Evolutionary conservation across 345 rosid genomes (phyloP).

Genomic region (Moringa oleifera): DNA sequence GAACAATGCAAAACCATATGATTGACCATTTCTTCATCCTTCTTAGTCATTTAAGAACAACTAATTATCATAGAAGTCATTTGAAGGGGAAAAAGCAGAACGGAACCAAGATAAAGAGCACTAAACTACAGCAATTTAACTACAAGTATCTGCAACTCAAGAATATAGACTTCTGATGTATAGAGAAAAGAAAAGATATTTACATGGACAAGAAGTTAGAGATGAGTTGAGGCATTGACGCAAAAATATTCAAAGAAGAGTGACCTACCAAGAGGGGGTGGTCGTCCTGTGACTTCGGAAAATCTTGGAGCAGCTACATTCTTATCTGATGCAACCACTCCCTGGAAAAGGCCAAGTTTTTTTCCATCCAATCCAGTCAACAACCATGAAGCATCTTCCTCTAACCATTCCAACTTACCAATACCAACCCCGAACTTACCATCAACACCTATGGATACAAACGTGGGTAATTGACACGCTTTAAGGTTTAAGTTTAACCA

Average conservation of each 20-base stretch:
- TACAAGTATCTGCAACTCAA: background rate
- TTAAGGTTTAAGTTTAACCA: background rate
- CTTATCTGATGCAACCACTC: constrained; percentile 71
- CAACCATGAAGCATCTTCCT: constrained; percentile 50
- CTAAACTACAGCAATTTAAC: background rate
- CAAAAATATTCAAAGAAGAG: background rate
- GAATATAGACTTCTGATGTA: background rate
- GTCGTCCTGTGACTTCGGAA: constrained; percentile 46
- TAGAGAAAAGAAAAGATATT: no score
- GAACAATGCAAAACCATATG: no score
- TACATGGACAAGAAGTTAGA: background rate
- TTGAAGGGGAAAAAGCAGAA: background rate
- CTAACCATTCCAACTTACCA: constrained; percentile 68
- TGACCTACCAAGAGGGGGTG: constrained; percentile 61
- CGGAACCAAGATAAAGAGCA: background rate
- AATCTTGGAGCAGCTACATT: constrained; percentile 57
- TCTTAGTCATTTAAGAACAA: no score
- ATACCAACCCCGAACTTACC: constrained; percentile 59
- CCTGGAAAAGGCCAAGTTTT: constrained; percentile 52
- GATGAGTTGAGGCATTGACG: background rate
- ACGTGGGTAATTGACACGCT: background rate
- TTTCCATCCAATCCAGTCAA: constrained; percentile 56
- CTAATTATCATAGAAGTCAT: no score
- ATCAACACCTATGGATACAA: constrained; percentile 46
- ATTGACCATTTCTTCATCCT: no score